Base-by-base conservation (phyloP, 805 yeast species). In the Vanderwaltozyma yarrowii region DNA sequence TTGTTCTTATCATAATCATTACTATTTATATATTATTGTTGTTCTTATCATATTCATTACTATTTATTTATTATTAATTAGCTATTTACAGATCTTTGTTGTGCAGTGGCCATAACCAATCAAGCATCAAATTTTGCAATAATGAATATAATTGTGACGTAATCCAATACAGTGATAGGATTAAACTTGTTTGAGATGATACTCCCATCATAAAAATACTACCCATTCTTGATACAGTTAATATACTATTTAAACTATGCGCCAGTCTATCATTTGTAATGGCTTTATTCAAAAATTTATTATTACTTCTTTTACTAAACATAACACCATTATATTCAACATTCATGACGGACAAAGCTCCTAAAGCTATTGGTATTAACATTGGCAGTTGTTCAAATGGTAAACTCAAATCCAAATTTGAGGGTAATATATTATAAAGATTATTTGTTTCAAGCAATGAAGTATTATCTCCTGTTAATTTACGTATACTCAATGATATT, bases 141-240 rank as follows among this genome's bases (percentile, higher is more conserved):
- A 84, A 61, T 2, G 96, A 87, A 54, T 69, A 88, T 4, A 70
- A 48, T 54, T 86, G 88, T 0, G 96, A 86, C 33, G 89, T 76
- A 23, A 85, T 70, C 98, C 97, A 89, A 61, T 88, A 89, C n/a
- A 86, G 55, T 0, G 80, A 74, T 26, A 88, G 62, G 0, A 94
- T 85, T 21, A 79, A 66, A 0, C 97, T 95, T 0, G 95, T 94
- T 50, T 87, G 92, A 30, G 87, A 74, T 0, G 95, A 70, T 15
- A 87, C 66, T 5, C 86, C 87, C 80, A 86, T 85, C 60, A 89
- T 66, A 45, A 84, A 76, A 1, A 87, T 76, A 37, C 83, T 75
- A 17, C 89, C 76, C 45, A 84, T 67, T 50, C 96, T 67, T 2
- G 94, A 74, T 2, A 83, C 52, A 44, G 77, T 85, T 38, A 83